These are phyloP conservation scores for Phytopythium sindhum DNA, from an alignment of 352 stramenopile genomes.

Conservation along the genomic window DNA sequence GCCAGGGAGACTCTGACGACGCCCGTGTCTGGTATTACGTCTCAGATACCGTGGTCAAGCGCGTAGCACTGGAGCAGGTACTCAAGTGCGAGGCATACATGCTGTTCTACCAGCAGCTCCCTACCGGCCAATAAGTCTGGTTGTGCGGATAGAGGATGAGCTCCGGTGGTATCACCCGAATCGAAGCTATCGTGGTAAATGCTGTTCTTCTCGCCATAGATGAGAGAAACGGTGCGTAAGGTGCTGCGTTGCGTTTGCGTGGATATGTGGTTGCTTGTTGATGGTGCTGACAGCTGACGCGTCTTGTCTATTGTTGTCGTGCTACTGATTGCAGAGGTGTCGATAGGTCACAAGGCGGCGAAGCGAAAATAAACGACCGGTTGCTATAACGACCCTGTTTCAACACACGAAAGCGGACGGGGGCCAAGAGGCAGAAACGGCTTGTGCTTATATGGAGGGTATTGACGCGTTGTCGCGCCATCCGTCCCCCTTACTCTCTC, in stretches of 20 bases:
- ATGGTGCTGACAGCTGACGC: background rate
- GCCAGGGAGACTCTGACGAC: background rate
- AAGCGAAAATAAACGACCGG: background rate
- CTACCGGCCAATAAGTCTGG: background rate
- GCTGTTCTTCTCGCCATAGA: background rate
- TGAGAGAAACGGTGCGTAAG: background rate
- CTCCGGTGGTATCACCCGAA: no score
- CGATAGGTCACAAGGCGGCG: no score
- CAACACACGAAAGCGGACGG: background rate
- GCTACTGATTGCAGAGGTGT: background rate
- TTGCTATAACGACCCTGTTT: background rate
- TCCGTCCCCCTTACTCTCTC: background rate
- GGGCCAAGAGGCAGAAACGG: background rate
- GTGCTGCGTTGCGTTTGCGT: background rate
- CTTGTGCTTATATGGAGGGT: background rate
- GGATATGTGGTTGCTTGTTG: background rate
- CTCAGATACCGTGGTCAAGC: slow-evolving; percentile 63
- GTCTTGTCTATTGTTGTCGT: background rate
- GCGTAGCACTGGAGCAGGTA: slow-evolving; percentile 58
- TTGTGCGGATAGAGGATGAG: background rate
- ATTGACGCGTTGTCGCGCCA: background rate
- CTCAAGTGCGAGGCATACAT: slow-evolving; percentile 78
- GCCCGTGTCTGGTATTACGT: slow-evolving; percentile 62
- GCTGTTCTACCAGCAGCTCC: slow-evolving; percentile 61
- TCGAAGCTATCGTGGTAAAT: background rate